Conservation (phyloP, 2,329 filamentous ascomycete species). For the Alternaria sp. region DNA sequence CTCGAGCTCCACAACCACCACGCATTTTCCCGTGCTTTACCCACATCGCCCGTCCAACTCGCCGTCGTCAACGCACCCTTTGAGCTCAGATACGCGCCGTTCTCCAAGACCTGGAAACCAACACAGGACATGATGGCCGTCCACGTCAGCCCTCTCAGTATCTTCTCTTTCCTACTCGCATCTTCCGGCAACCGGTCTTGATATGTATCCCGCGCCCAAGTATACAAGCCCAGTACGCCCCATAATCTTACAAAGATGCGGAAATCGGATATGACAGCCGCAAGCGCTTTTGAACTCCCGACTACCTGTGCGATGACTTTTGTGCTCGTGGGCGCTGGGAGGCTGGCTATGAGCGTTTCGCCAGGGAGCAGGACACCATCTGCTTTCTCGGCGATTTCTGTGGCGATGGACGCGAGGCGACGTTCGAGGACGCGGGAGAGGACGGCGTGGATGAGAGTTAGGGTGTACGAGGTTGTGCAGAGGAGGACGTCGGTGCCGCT, state of each 20-base stretch:
- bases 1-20: conserved; percentile 76
- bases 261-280: conserved; percentile 71
- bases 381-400: conserved; percentile 47
- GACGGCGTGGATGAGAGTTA: conserved; percentile 50
- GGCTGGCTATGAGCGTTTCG: conserved; percentile 48
- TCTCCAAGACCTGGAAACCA: conserved; percentile 81
- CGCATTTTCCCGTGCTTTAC: conserved; percentile 58
- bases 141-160: conserved; percentile 60
- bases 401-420: conserved; percentile 45
- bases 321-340: conserved; percentile 43
- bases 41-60: conserved; percentile 57
- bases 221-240: conserved; percentile 75
- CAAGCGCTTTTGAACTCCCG: conserved; percentile 56
- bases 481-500: conserved; percentile 50
- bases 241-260: conserved; percentile 78
- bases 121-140: conserved; percentile 72
- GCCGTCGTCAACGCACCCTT: conserved; percentile 68
- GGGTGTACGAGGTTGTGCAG: conserved; percentile 53
- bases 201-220: conserved; percentile 62
- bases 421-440: conserved; percentile 46
- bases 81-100: conserved; percentile 75
- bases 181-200: conserved; percentile 29
- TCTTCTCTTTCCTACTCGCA: conserved; percentile 36
- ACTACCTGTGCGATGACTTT: conserved; percentile 42
- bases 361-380: conserved; percentile 49